Conservation (phyloP, 225 moss, liverwort and hornwort species). For the Marchantia polymorpha region DNA sequence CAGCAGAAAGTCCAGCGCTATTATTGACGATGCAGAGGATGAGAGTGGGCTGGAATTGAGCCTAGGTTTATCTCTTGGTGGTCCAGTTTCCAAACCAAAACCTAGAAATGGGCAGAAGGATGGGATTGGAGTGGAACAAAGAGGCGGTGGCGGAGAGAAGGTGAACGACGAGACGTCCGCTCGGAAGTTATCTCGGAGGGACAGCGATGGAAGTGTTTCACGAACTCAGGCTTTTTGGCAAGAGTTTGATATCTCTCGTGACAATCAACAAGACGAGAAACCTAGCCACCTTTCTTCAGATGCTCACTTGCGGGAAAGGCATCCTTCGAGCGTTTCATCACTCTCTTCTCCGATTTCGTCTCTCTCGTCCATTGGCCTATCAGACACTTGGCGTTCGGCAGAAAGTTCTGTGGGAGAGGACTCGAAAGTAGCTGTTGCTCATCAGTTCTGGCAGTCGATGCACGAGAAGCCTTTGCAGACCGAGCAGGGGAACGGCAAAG, state of each 20-base stretch:
- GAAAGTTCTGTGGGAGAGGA: conserved; percentile 58
- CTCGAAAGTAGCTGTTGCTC: conserved; percentile 53
- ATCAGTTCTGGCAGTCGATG: conserved; percentile 62
- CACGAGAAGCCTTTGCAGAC: conserved; percentile 60
- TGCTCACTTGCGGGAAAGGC: conserved; percentile 21
- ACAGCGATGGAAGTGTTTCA: conserved; percentile 33
- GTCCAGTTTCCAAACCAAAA: conserved; percentile 48
- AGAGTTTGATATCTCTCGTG: conserved; percentile 45
- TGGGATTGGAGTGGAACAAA: conserved; percentile 14
- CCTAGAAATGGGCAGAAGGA: conserved; percentile 42
- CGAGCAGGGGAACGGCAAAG: conserved; percentile 55
- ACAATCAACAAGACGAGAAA: conserved; percentile 24
- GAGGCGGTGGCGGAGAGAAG: conserved; percentile 21
- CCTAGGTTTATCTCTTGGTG: conserved; percentile 72
- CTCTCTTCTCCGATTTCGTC: conserved; percentile 16
- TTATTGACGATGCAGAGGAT: conserved; percentile 49
- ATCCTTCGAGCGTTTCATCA: conserved; percentile 15
- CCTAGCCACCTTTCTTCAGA: background rate
- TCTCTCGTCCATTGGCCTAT: conserved; percentile 14
- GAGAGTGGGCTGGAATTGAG: conserved; percentile 81
- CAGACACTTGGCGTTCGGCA: conserved; percentile 38
- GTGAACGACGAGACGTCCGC: conserved; percentile 28
- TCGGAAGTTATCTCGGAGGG: conserved; percentile 2
- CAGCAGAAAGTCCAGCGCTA: background rate
- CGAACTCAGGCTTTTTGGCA: conserved; percentile 68